Evolutionary conservation across 2,329 filamentous ascomycete genomes (phyloP), one percentile per base, ranked within the genome.

Genomic region (Diplodia intermedia): DNA sequence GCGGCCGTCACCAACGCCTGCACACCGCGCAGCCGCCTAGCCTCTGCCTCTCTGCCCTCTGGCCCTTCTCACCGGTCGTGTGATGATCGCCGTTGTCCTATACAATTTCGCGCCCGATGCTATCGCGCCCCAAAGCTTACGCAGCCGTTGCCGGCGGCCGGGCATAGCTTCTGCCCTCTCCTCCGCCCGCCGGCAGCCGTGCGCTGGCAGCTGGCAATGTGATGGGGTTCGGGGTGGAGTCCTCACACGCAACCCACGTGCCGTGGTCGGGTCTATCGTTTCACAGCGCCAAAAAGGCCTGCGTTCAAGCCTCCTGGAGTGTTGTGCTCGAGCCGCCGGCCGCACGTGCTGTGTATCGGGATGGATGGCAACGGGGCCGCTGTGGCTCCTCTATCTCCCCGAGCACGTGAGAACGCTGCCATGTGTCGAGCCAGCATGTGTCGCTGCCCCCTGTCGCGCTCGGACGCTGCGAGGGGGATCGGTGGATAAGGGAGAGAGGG

Each of bases 381-480:
- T 36, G 43, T 6, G 47, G 60, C 18, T 52, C 43, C 43, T 47
- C 60, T 63, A 33, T 63, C 31, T 31, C 12, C 50, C 29, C 29
- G 12, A 4, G 60, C 60, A 63, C 60, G 60, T 63, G 60, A 63
- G 23, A 12, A 29, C 29, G 43, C 15, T 31, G n/a, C 29, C 43
- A 63, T 23, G 31, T 12, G 43, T 26, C 12, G 47, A 36, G 60
- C 60, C 60, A 63, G 29, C 60, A 53, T 38, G 60, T n/a, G 60
- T 29, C 47, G 18, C 2, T 50, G 57, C 57, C 20, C 40, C 20
- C 9, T 11, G 20, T 11, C 23, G 60, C 60, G 60, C 60, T 63
- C 40, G 60, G 43, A 52, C 47, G 60, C 60, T 63, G 60, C 47
- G 47, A n/a, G 47, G 60, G 50, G 60, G 60, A 63, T 63, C 60